Percentiles rank a stretch among this genome's conserved stretches.
phyloP scores from a whole-genome alignment of 208 protist species.

The Acanthamoeba lenticulata region DNA sequence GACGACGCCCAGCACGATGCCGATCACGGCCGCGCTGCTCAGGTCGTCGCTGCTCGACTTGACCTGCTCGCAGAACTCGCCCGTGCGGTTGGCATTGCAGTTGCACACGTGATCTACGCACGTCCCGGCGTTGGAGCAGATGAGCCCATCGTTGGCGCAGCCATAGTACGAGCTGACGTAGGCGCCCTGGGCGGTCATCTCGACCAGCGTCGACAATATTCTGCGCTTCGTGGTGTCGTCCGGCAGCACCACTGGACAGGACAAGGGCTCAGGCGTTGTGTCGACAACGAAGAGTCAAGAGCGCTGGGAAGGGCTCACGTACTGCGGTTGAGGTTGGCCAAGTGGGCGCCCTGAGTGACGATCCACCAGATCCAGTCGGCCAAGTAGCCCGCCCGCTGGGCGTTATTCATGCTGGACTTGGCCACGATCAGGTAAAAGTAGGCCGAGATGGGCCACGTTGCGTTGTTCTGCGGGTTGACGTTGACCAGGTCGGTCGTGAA shows the following conservation, averaged over 20 bases:
- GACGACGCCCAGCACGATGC: background rate
- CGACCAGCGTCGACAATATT: background rate
- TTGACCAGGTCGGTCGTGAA: background rate
- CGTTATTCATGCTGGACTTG: background rate
- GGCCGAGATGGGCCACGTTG: background rate
- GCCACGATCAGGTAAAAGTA: background rate
- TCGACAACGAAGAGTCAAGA: too few species aligned
- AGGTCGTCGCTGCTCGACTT: background rate
- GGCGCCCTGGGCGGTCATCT: too few species aligned
- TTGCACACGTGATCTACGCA: background rate
- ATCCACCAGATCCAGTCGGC: background rate
- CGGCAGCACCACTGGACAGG: background rate
- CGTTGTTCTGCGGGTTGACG: too few species aligned
- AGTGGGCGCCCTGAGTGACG: background rate
- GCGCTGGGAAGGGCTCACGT: background rate
- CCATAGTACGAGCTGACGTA: background rate
- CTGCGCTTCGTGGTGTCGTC: background rate
- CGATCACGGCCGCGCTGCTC: background rate
- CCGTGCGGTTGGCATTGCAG: background rate
- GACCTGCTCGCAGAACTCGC: constrained; percentile 9
- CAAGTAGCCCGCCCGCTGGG: background rate
- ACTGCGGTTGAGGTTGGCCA: background rate
- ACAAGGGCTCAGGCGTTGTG: too few species aligned
- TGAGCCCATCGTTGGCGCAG: background rate
- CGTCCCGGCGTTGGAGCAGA: background rate